phyloP scores from a whole-genome alignment of 257 asterid species.

The Solanum stenotomum region DNA sequence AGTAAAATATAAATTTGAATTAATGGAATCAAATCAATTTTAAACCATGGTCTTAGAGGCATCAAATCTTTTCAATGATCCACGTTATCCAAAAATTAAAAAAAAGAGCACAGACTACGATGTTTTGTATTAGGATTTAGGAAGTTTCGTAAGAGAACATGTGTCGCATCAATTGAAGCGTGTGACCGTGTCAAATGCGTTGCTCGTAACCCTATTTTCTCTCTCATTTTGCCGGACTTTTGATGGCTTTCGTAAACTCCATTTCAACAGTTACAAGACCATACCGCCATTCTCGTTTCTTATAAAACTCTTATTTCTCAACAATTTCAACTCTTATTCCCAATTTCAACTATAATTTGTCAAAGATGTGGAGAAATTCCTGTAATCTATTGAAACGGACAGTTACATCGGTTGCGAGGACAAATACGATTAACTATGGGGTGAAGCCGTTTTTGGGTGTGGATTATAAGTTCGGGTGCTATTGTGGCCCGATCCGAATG shows the following conservation, averaged over 20 bases:
- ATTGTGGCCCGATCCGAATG: not conserved
- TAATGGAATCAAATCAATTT: not conserved
- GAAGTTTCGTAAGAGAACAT: not conserved
- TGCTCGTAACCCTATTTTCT: not conserved
- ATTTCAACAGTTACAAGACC: not conserved
- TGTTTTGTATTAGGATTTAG: not conserved
- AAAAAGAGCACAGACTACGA: not conserved
- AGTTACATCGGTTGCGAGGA: not conserved
- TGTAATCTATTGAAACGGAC: conserved; percentile 28
- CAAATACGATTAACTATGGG: not conserved
- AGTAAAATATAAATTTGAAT: not conserved
- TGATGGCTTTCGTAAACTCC: not conserved
- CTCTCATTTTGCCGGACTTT: not conserved
- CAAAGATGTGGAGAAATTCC: conserved; percentile 45
- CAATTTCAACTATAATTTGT: not conserved
- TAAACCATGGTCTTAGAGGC: not conserved
- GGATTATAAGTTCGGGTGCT: not conserved
- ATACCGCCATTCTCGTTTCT: not conserved
- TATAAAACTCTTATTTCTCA: not conserved
- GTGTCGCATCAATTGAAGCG: not conserved
- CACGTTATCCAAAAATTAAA: not conserved
- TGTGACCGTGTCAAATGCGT: not conserved
- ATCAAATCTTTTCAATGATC: not conserved
- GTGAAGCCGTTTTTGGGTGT: not conserved
- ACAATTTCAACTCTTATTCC: not conserved